Evolutionary conservation across 2,329 filamentous ascomycete species (phyloP), one percentile per base, ranked within the genome.

Genomic region (Colletotrichum limetticola): DNA sequence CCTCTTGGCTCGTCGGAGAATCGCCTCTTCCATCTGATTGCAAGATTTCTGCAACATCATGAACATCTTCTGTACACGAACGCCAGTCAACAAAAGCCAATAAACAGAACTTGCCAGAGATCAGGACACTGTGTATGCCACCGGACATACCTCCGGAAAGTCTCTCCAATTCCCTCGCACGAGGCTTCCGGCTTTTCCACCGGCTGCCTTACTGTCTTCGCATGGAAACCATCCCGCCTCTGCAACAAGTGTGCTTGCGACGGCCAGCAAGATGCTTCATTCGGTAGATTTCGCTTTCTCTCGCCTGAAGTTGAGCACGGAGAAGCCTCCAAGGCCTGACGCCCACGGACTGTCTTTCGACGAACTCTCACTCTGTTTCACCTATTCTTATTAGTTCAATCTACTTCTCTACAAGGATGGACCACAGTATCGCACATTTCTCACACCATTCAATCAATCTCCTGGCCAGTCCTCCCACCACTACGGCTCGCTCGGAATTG

Each of bases 291-390:
- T 64, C n/a, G 61, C 24, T 46, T 12, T 35, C 26, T 57, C 71
- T 9, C 24, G 55, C 66, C 60, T 72, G 66, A 49, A 55, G 35
- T 64, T 57, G 42, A 61, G 71, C 71, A 71, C 71, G 26, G 71
- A 71, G 61, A 69, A 61, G 56, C 30, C 35, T 22, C 6, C 60
- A 60, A 61, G 60, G 71, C 67, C 65, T 73, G 66, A 71, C 26
- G 22, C 66, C 59, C 71, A 71, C 71, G 37, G 71, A 55, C 71
- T 60, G 28, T 42, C 46, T 32, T 60, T 70, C 55, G 56, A 66
- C 37, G 69, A 73, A 73, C 66, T 73, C 49, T 73, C 61, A 14
- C 56, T 35, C 22, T 26, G 71, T 73, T 73, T 73, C 71, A 71
- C 61, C 46, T 60, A 70, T 62, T 73, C 55, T 35, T 56, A 26